Evolutionary conservation across 83 land plant genomes (phyloP).

Genomic region (Picea abies): DNA sequence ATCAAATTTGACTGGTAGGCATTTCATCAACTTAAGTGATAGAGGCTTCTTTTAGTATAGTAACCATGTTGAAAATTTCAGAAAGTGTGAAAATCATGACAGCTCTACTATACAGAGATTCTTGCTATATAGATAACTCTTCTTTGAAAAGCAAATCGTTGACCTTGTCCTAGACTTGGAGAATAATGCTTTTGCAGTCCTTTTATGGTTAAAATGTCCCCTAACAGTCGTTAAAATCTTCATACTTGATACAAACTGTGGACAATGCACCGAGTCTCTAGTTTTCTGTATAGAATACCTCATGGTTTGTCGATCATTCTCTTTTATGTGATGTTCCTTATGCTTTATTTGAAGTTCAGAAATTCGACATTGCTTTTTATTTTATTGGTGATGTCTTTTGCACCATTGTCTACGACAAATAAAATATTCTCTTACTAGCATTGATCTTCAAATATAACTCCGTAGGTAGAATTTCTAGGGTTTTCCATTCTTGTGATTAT

Average conservation of each 20-base stretch:
- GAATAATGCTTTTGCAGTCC: not conserved
- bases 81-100: not conserved
- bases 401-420: not conserved
- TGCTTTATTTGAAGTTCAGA: not conserved
- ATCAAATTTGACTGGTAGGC: not conserved
- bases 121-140: not conserved
- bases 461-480: not conserved
- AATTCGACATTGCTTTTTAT: not conserved
- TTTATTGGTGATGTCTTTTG: not conserved
- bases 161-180: not conserved
- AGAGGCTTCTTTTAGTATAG: not conserved
- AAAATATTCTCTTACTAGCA: not conserved
- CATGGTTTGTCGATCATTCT: not conserved
- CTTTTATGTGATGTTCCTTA: not conserved
- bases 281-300: not conserved
- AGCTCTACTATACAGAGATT: not conserved
- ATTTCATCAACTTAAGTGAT: not conserved
- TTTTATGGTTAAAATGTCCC: not conserved
- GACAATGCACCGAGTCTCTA: not conserved
- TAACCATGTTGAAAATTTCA: not conserved
- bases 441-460: not conserved
- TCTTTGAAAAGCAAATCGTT: not conserved
- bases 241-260: slow-evolving; percentile 8
- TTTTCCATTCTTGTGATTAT: not conserved
- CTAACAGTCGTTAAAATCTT: slow-evolving; percentile 1